These are phyloP conservation scores for Cyberlindnera mycetangii DNA, from an alignment of 805 yeast genomes.

Conservation along the genomic window DNA sequence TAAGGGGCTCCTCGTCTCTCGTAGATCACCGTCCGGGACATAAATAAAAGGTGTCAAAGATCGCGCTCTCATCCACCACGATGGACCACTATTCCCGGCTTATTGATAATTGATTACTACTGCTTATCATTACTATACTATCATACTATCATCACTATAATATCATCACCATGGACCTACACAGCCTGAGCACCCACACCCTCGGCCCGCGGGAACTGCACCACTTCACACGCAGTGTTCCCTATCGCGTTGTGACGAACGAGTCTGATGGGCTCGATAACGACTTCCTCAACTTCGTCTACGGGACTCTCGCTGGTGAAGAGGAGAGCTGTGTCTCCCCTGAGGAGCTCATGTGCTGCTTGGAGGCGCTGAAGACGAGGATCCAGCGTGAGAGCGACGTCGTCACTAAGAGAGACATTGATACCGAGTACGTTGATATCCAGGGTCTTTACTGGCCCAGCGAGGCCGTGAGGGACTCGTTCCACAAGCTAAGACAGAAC, in stretches of 20 bases:
- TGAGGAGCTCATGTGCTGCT: conserved; percentile 1
- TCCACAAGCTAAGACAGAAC: conserved; percentile 23
- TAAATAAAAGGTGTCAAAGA: not conserved
- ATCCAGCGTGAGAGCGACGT: not conserved
- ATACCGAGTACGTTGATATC: conserved; percentile 16
- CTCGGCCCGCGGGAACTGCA: not conserved
- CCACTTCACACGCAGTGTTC: not conserved
- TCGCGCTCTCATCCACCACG: not conserved
- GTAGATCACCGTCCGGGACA: not conserved
- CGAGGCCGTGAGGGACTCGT: conserved; percentile 19
- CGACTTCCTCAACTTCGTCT: conserved; percentile 9
- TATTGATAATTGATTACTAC: too few species aligned
- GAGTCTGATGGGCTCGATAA: conserved; percentile 10
- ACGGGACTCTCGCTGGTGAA: conserved; percentile 1
- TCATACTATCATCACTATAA: too few species aligned
- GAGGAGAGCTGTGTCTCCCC: not conserved
- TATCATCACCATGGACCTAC: not conserved
- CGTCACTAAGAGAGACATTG: not conserved
- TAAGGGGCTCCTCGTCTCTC: too few species aligned
- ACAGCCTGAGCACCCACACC: not conserved
- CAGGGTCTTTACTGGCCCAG: conserved; percentile 33
- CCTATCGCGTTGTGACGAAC: conserved; percentile 4
- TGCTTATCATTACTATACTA: too few species aligned
- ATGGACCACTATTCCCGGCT: too few species aligned
- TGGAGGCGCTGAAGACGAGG: conserved; percentile 8